Percentiles rank a stretch among this genome's conserved stretches.
Evolutionary conservation across 768 basidiomycete genomes (phyloP).

Genomic region (Pluteus cervinus): DNA sequence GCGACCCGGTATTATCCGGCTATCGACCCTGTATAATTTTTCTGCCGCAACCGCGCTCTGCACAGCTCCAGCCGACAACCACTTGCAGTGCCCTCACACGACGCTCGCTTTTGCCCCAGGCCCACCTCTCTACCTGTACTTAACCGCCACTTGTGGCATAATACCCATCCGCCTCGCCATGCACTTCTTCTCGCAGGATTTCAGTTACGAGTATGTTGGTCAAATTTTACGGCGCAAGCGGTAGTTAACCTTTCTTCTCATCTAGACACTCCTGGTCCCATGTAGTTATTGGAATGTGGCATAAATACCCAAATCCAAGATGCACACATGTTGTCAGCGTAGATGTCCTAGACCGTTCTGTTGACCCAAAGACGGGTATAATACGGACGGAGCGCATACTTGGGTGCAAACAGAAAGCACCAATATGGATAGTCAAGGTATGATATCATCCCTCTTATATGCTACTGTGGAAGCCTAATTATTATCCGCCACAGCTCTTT

Average conservation of each 20-base stretch:
- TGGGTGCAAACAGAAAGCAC: constrained; percentile 90
- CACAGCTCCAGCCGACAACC: too few relatives aligned
- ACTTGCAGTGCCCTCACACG: too few relatives aligned
- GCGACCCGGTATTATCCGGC: constrained; percentile 4
- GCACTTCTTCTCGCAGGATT: constrained; percentile 86
- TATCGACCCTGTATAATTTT: too few relatives aligned
- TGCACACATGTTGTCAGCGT: constrained; percentile 85
- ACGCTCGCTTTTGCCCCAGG: too few relatives aligned
- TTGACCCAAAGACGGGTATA: constrained; percentile 80
- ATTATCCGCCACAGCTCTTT: constrained; percentile 63
- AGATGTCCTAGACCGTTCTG: constrained; percentile 79
- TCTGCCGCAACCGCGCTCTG: too few relatives aligned
- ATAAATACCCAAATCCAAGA: constrained; percentile 93
- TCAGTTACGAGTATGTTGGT: constrained; percentile 70
- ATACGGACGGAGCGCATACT: constrained; percentile 88
- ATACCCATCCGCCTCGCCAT: too few relatives aligned
- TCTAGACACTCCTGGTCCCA: constrained; percentile 84
- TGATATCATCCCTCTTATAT: constrained; percentile 16
- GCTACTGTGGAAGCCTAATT: too few relatives aligned
- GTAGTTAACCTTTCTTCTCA: constrained; percentile 11
- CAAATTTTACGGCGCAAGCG: constrained; percentile 3
- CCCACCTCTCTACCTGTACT: too few relatives aligned
- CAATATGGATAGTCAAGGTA: constrained; percentile 91
- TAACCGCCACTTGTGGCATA: too few relatives aligned
- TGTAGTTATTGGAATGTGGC: constrained; percentile 90